Base-by-base conservation (phyloP, 495 filamentous ascomycete genomes). In the Talaromyces adpressus region DNA sequence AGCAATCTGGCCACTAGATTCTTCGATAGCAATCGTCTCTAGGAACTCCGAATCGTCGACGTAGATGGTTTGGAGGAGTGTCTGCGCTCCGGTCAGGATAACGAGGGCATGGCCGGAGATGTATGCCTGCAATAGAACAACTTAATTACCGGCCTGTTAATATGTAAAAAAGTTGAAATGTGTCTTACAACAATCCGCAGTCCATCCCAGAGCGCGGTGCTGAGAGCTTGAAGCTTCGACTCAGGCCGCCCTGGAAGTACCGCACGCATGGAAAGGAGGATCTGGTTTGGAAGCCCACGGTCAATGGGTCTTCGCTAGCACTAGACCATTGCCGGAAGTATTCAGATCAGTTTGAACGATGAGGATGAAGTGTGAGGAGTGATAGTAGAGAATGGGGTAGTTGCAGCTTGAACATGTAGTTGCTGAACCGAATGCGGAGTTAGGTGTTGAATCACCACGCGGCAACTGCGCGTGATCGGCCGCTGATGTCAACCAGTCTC, bases 231-330 rank as follows among this genome's bases (percentile, higher is more conserved):
- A 71, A 93, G 90, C 79, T 86, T 90, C 70, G 91, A 83, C 84
- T 87, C 87, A 73, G 93, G 93, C 84, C 87, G 87, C 74, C 93
- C 93, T 69, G 93, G 93, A 73, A 96, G 87, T 80, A 96, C 84
- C 71, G 87, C 86, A 84, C 87, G 84, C 86, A 88, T 88, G 71
- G 72, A 78, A 76, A 70, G 74, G 70, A 72, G 68, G 72, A 66
- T 68, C 73, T 71, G 69, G 71, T 52, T 20, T 62, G 25, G 39
- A 51, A 34, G 41, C 45, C 60, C 60, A 51, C 41, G 23, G 23
- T 49, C 7, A 51, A 29, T 62, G 58, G 25, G 60, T 62, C 39
- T 62, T 52, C 39, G 60, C 63, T 47, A 54, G 63, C 16, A 63
- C 71, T 73, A 78, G 69, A 79, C 71, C 78, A 81, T 81, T 72